A percentile compares a stretch with the other conserved stretches of the same genome.
These are phyloP conservation scores for Trichoderma pleuroti DNA, from an alignment of 2,329 filamentous ascomycete species.

Conservation along the genomic window DNA sequence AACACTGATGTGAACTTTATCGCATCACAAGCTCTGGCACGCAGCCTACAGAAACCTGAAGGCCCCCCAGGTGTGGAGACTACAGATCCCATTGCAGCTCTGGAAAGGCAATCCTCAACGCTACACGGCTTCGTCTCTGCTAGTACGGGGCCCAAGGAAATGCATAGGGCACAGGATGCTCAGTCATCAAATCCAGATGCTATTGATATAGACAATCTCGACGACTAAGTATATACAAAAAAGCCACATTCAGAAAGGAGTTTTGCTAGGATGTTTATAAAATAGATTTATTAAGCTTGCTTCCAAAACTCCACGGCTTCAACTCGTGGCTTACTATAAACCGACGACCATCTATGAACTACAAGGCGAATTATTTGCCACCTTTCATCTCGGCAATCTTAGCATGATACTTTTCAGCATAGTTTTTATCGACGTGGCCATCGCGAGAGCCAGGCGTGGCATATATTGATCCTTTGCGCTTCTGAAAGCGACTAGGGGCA, in stretches of 20 bases:
- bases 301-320: background rate
- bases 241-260: background rate
- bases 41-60: slow-evolving; percentile 64
- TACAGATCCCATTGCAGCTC: slow-evolving; percentile 80
- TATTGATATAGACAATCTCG: slow-evolving; percentile 73
- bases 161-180: slow-evolving; percentile 34
- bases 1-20: slow-evolving; percentile 99
- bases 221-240: slow-evolving; percentile 46
- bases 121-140: slow-evolving; percentile 90
- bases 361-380: slow-evolving; percentile 33
- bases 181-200: slow-evolving; percentile 74
- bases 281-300: background rate
- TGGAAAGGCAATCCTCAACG: slow-evolving; percentile 84
- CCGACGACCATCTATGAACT: background rate
- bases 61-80: slow-evolving; percentile 45
- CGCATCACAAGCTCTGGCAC: slow-evolving; percentile 87
- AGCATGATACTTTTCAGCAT: slow-evolving; percentile 58
- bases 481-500: slow-evolving; percentile 65
- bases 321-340: background rate
- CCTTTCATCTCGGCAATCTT: slow-evolving; percentile 53
- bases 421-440: slow-evolving; percentile 59
- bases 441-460: slow-evolving; percentile 63
- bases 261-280: background rate
- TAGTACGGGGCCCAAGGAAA: slow-evolving; percentile 66
- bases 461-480: slow-evolving; percentile 66